A percentile compares a stretch with the other conserved stretches of the same genome.
These are phyloP conservation scores for Linum trigynum DNA, from an alignment of 345 rosid genomes.

Conservation along the genomic window DNA sequence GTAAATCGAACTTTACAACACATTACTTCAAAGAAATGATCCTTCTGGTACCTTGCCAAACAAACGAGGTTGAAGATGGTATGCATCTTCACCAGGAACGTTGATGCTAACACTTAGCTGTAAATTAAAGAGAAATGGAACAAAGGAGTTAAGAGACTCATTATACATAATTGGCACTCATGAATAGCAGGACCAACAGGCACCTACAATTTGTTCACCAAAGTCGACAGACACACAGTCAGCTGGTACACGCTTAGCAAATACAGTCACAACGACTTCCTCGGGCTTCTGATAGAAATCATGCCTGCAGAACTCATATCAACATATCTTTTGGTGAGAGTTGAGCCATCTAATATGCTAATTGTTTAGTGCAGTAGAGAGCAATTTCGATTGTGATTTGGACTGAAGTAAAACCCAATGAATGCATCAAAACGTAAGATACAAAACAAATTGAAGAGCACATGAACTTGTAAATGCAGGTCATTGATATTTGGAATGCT, in stretches of 20 bases:
- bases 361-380: too few relatives aligned
- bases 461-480: not conserved
- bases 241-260: slow-evolving; percentile 69
- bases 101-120: slow-evolving; percentile 64
- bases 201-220: slow-evolving; percentile 81
- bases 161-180: not conserved
- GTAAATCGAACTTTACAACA: not conserved
- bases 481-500: not conserved
- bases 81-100: slow-evolving; percentile 63
- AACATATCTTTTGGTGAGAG: not conserved
- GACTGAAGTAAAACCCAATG: not conserved
- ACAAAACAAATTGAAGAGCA: not conserved
- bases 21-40: not conserved
- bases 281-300: slow-evolving; percentile 85
- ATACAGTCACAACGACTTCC: slow-evolving; percentile 74
- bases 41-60: slow-evolving; percentile 64
- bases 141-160: not conserved
- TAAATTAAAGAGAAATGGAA: slow-evolving; percentile 13
- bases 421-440: not conserved
- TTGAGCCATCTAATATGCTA: not conserved
- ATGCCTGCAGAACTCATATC: slow-evolving; percentile 41
- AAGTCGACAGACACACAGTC: slow-evolving; percentile 48
- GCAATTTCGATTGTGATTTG: not conserved
- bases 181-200: not conserved
- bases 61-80: slow-evolving; percentile 73